These are phyloP conservation scores for Cytospora schulzeri DNA, from an alignment of 2,329 filamentous ascomycete genomes.

Conservation along the genomic window DNA sequence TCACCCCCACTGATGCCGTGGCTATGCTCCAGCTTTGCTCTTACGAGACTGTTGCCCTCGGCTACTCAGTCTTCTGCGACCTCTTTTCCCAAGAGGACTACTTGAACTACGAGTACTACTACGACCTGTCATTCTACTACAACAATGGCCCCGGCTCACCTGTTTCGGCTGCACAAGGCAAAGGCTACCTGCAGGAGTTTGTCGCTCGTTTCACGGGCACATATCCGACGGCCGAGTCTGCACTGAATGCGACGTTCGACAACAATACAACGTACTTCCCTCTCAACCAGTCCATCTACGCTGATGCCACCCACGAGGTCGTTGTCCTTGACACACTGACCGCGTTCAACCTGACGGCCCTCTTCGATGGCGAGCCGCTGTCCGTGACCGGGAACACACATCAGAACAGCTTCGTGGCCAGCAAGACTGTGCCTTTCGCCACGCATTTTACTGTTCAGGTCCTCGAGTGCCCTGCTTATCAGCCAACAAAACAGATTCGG, in stretches of 20 bases:
- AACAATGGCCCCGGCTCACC: slow-evolving; percentile 38
- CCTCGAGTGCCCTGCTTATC: slow-evolving; percentile 37
- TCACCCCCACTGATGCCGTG: slow-evolving; percentile 40
- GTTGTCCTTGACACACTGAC: slow-evolving; percentile 37
- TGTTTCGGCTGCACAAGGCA: slow-evolving; percentile 38
- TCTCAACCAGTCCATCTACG: slow-evolving; percentile 45
- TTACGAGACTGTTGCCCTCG: slow-evolving; percentile 41
- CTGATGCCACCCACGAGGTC: slow-evolving; percentile 47
- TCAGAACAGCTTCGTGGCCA: slow-evolving; percentile 35
- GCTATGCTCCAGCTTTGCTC: slow-evolving; percentile 44
- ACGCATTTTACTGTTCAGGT: slow-evolving; percentile 39
- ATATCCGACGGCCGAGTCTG: slow-evolving; percentile 35
- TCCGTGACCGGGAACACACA: slow-evolving; percentile 28
- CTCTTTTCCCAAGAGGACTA: slow-evolving; percentile 47
- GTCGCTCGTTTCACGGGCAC: slow-evolving; percentile 36
- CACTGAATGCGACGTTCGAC: slow-evolving; percentile 41
- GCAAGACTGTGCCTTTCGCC: slow-evolving; percentile 38
- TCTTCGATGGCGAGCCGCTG: slow-evolving; percentile 36
- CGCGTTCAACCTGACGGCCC: slow-evolving; percentile 38
- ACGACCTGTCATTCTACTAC: slow-evolving; percentile 42
- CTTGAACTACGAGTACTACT: slow-evolving; percentile 47
- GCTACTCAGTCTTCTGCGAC: slow-evolving; percentile 45
- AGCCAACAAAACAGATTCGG: slow-evolving; percentile 38
- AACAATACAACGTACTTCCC: slow-evolving; percentile 45
- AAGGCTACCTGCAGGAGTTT: slow-evolving; percentile 38